Percentiles rank a stretch among this genome's conserved stretches.
Evolutionary conservation across 176 grass and related monocot species (phyloP).

Genomic region (Eleusine coracana): DNA sequence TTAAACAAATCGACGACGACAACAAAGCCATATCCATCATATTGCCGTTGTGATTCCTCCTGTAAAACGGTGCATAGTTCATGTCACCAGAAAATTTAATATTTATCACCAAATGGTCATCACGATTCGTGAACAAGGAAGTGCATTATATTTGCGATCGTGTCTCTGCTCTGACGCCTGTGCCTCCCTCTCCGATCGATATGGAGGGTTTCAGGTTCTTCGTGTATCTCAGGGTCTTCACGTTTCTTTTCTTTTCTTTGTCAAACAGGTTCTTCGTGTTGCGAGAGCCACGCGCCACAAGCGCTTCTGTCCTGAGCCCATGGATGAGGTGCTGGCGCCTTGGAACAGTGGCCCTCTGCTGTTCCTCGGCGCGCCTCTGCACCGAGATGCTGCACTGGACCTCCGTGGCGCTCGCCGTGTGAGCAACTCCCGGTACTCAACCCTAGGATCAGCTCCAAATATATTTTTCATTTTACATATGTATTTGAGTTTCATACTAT

Average conservation of each 20-base stretch:
- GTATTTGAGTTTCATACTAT: not conserved
- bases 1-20: not conserved
- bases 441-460: too few relatives aligned
- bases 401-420: conserved; percentile 55
- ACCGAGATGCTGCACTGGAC: conserved; percentile 43
- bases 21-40: not conserved
- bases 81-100: not conserved
- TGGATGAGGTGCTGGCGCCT: conserved; percentile 15
- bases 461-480: not conserved
- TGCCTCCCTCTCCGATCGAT: too few relatives aligned
- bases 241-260: not conserved
- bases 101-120: too few relatives aligned
- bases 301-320: not conserved
- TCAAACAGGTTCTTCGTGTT: not conserved
- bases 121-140: not conserved
- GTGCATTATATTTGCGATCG: not conserved
- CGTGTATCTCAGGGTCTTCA: not conserved
- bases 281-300: too few relatives aligned
- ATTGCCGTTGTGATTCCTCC: not conserved
- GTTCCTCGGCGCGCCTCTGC: conserved; percentile 16
- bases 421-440: not conserved
- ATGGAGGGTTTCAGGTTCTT: not conserved
- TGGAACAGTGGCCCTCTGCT: conserved; percentile 33
- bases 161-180: too few relatives aligned
- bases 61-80: not conserved